phyloP scores from a whole-genome alignment of 495 filamentous ascomycete genomes.

The Oidiodendron maius region DNA sequence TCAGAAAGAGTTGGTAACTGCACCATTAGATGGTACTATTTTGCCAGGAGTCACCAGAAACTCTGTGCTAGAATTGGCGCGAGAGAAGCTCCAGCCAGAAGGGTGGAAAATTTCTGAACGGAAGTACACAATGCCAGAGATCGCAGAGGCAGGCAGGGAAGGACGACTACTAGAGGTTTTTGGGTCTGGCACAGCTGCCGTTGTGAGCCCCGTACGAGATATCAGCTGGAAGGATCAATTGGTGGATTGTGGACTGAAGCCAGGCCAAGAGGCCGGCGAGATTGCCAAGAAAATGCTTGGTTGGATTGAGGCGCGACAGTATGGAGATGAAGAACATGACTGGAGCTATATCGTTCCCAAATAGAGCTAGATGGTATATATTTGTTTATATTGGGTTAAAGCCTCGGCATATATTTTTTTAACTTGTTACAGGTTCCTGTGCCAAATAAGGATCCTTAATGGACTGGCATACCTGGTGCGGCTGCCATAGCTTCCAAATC shows the following conservation, averaged over 20 bases:
- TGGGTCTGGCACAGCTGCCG: slow-evolving; percentile 84
- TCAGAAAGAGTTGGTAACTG: slow-evolving; percentile 83
- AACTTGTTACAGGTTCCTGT: too few species aligned
- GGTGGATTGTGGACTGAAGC: slow-evolving; percentile 70
- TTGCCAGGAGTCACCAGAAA: slow-evolving; percentile 91
- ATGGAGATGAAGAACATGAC: slow-evolving; percentile 82
- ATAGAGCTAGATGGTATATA: too few species aligned
- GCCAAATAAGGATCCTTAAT: too few species aligned
- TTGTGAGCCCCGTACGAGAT: slow-evolving; percentile 73
- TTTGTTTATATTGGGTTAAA: too few species aligned
- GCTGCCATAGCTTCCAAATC: too few species aligned
- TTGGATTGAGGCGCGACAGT: slow-evolving; percentile 94
- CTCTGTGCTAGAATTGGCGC: slow-evolving; percentile 74
- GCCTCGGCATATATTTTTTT: too few species aligned
- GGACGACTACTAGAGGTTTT: slow-evolving; percentile 89
- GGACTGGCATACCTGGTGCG: too few species aligned
- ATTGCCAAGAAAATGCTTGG: slow-evolving; percentile 80
- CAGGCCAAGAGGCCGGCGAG: slow-evolving; percentile 78
- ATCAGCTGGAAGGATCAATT: slow-evolving; percentile 79
- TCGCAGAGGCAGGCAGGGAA: slow-evolving; percentile 73
- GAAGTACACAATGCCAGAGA: slow-evolving; percentile 80
- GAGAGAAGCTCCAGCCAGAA: slow-evolving; percentile 73
- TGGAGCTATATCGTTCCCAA: slow-evolving; percentile 59
- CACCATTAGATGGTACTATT: slow-evolving; percentile 95
- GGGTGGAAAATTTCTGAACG: slow-evolving; percentile 87